Evolutionary conservation across 768 basidiomycete genomes (phyloP).

Genomic region (Kwoniella mangroviensis): DNA sequence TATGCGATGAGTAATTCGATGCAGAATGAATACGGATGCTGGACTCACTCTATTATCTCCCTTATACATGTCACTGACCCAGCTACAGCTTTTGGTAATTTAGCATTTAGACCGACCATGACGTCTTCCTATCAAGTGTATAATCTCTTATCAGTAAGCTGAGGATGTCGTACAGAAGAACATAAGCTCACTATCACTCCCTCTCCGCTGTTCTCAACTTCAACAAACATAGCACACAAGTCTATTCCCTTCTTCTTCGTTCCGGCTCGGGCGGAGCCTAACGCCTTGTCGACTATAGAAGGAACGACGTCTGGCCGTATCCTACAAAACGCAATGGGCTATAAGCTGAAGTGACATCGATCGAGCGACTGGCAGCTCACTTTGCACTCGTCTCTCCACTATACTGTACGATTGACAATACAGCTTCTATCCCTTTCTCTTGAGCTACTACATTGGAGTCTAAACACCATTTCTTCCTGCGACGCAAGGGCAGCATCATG

Average conservation of each 20-base stretch:
- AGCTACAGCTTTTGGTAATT: conserved; percentile 92
- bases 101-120: conserved; percentile 80
- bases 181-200: conserved; percentile 80
- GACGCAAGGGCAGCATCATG: background rate
- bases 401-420: conserved; percentile 82
- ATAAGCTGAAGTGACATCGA: background rate
- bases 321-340: conserved; percentile 45
- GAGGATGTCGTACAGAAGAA: background rate
- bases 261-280: conserved; percentile 86
- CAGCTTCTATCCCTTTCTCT: conserved; percentile 92
- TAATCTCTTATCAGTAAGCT: conserved; percentile 5
- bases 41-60: conserved; percentile 78
- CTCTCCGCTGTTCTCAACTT: conserved; percentile 85
- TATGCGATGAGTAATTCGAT: background rate
- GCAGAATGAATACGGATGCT: background rate
- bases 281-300: conserved; percentile 93
- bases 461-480: conserved; percentile 75
- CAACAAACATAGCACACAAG: conserved; percentile 83
- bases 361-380: conserved; percentile 41
- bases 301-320: conserved; percentile 80
- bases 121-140: conserved; percentile 67
- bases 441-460: conserved; percentile 97
- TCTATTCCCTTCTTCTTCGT: conserved; percentile 88
- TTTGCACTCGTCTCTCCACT: conserved; percentile 84
- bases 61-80: conserved; percentile 76